Base-by-base conservation (phyloP, 352 stramenopile species). In the Phytophthora chlamydospora region DNA sequence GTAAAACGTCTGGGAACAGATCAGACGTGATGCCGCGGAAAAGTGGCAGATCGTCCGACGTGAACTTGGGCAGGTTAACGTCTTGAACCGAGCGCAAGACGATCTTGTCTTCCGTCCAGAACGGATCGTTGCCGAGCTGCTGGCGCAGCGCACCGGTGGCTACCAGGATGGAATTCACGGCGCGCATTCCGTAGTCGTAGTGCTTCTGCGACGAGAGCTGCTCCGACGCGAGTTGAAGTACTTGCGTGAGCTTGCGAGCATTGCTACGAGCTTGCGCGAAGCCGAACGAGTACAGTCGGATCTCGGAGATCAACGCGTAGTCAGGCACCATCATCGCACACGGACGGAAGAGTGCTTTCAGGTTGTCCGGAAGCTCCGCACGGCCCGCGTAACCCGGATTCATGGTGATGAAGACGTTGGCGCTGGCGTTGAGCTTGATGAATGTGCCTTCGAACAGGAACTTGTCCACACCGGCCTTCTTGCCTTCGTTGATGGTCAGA, bases 271-370 rank as follows among this genome's bases (percentile, higher is more conserved):
- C 93, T 55, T 97, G 83, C 5, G 90, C 78, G 65, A 98, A 98
- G 1, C 94, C 94, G 38, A 98, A 97, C 24, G 89, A 96, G 61
- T 97, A 97, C 40, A 98, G 66, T 12, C 92, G 89, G 59, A 98
- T 98, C 65, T 98, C 89, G 2, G 89, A 92, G 60, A 98, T 98
- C 38, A 98, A 77, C 0, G 93, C 92, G 55, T 98, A 98, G 71
- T 98, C 91, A 13, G 94, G 94, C 38, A 98, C 93, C 94, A 98
- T 98, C 94, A 98, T 98, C 4, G 94, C 93, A 47, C 94, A 97
- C 9, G 90, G 90, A 13, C 94, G 84, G 65, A 98, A 98, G 5
- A 98, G 69, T 13, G 95, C 93, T 68, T 98, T 98, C 7, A 98
- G 75, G 63, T 98, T 98, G 56, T 98, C 94, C 0, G 94, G 93